phyloP scores from a whole-genome alignment of 257 asterid species.

The Hygrophila difformis region DNA sequence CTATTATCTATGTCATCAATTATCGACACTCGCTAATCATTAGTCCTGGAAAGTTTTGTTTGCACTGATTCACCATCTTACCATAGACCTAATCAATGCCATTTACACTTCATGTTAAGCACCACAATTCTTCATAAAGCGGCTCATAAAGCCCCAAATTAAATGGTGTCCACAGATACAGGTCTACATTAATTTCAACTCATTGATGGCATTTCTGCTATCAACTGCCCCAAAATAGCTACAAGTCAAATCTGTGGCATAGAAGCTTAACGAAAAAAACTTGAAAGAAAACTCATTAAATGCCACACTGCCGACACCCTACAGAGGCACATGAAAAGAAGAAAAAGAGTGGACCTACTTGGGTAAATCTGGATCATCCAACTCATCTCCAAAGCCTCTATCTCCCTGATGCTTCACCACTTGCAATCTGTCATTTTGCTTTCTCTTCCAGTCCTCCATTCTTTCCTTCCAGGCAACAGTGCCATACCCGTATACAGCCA shows the following conservation, averaged over 20 bases:
- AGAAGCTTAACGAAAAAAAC: conserved; percentile 20
- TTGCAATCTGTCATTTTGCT: conserved; percentile 83
- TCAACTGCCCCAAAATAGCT: conserved; percentile 19
- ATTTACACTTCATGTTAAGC: too few species aligned
- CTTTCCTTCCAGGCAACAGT: conserved; percentile 98
- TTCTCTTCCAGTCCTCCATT: conserved; percentile 97
- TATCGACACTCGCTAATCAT: too few species aligned
- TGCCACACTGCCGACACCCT: conserved; percentile 37
- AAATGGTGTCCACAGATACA: conserved; percentile 8
- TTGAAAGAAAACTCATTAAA: conserved; percentile 17
- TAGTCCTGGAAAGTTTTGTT: too few species aligned
- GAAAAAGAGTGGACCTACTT: conserved; percentile 50
- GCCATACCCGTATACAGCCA: conserved; percentile 93
- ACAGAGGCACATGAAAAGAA: conserved; percentile 21
- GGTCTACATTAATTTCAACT: conserved; percentile 7
- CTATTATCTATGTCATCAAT: too few species aligned
- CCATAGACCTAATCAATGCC: too few species aligned
- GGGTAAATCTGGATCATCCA: conserved; percentile 87
- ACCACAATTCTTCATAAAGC: too few species aligned
- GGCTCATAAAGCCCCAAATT: background rate
- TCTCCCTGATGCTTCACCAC: conserved; percentile 89
- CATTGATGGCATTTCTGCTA: conserved; percentile 11
- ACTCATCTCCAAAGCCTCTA: conserved; percentile 61
- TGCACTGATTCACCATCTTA: too few species aligned
- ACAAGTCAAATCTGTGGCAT: too few species aligned